phyloP scores from a whole-genome alignment of 192 early-diverging fungal species.

The Oehlia diaphana region DNA sequence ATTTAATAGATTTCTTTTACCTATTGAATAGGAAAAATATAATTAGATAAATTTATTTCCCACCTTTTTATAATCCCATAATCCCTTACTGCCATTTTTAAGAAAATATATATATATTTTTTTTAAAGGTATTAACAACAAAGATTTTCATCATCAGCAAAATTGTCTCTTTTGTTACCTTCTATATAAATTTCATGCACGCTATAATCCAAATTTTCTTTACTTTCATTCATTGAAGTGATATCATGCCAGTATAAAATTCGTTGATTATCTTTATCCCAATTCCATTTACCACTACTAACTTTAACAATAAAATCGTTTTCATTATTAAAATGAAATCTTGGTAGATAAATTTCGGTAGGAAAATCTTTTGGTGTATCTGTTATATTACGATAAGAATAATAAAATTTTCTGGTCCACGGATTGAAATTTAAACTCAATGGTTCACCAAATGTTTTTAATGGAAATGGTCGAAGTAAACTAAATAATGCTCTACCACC shows the following conservation, averaged over 20 bases:
- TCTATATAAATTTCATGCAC: neutral
- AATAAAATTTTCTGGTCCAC: constrained; percentile 38
- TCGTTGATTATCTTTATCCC: constrained; percentile 33
- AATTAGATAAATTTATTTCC: neutral
- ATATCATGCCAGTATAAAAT: constrained; percentile 37
- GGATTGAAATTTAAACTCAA: constrained; percentile 37
- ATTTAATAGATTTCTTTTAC: neutral
- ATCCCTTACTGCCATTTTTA: neutral
- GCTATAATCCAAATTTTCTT: neutral
- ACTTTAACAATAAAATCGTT: constrained; percentile 37
- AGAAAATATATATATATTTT: neutral
- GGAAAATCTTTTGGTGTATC: constrained; percentile 21
- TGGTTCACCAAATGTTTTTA: constrained; percentile 38
- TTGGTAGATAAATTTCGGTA: constrained; percentile 53
- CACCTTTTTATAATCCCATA: neutral
- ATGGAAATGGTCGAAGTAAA: constrained; percentile 42
- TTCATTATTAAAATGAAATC: constrained; percentile 42
- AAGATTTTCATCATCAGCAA: neutral
- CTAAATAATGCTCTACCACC: constrained; percentile 36
- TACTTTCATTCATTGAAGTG: constrained; percentile 8
- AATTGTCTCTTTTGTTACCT: neutral
- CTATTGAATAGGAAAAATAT: neutral
- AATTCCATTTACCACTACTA: constrained; percentile 34
- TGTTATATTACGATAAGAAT: constrained; percentile 25
- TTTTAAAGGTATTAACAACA: neutral